Conservation (phyloP, 169 alveolate genomes). For the Plasmodium adleri region DNA sequence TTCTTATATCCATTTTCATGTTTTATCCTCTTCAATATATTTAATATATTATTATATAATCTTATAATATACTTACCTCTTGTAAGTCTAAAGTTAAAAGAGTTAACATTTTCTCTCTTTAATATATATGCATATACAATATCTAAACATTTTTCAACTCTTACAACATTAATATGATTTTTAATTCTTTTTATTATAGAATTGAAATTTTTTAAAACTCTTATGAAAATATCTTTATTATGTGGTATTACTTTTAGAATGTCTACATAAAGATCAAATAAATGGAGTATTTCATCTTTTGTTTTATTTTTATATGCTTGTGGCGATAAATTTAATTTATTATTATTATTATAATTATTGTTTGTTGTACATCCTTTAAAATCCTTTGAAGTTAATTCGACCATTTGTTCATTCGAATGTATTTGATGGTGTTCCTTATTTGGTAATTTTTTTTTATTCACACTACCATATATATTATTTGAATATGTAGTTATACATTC, state of each 20-base stretch:
- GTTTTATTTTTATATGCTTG: background rate
- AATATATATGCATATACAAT: conserved; percentile 61
- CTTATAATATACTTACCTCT: conserved; percentile 24
- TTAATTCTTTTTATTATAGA: conserved; percentile 9
- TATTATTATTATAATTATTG: background rate
- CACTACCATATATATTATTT: background rate
- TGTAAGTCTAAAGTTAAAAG: conserved; percentile 9
- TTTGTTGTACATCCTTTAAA: background rate
- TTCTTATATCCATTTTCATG: background rate
- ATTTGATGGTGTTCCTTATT: background rate
- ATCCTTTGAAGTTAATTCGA: too few relatives aligned
- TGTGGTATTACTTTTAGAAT: conserved; percentile 52
- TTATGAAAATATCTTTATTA: conserved; percentile 16
- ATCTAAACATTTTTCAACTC: conserved; percentile 37
- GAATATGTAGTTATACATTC: too few relatives aligned
- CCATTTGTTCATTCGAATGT: background rate
- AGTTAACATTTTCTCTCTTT: conserved; percentile 20
- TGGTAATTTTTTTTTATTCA: background rate
- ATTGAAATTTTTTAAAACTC: conserved; percentile 52
- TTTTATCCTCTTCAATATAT: conserved; percentile 7
- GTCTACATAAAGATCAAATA: conserved; percentile 26
- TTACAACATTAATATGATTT: conserved; percentile 1
- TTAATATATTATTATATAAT: conserved; percentile 25
- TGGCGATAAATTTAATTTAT: background rate
- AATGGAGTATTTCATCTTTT: conserved; percentile 17